Evolutionary conservation across 2,329 filamentous ascomycete genomes (phyloP).

Genomic region (Colletotrichum sublineola): DNA sequence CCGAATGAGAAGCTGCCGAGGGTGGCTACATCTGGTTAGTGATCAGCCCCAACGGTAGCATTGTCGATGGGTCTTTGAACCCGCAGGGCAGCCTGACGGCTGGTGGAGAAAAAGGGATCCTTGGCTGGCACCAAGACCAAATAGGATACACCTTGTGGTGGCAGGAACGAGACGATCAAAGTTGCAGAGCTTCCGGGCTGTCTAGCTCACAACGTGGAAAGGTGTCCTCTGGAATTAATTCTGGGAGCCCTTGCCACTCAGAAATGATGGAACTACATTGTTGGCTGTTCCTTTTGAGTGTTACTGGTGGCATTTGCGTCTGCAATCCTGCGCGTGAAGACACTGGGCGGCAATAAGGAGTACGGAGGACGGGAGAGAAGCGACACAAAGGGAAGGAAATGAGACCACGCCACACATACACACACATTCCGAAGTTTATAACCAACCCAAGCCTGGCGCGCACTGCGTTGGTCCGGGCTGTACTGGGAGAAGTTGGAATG

Average conservation of each 20-base stretch:
- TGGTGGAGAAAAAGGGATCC: constrained; percentile 22
- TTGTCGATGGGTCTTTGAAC: constrained; percentile 30
- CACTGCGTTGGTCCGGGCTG: constrained; percentile 22
- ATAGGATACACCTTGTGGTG: constrained; percentile 30
- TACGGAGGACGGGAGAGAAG: background rate
- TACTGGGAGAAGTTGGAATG: constrained; percentile 19
- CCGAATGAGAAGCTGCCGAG: constrained; percentile 28
- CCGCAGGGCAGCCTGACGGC: constrained; percentile 37
- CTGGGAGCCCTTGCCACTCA: constrained; percentile 4
- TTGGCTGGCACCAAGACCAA: constrained; percentile 3
- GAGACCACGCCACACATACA: constrained; percentile 17
- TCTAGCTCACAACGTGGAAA: constrained; percentile 25
- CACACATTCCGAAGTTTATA: background rate
- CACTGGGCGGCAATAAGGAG: background rate
- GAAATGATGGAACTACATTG: background rate
- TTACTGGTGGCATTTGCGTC: background rate
- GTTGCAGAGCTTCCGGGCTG: constrained; percentile 17
- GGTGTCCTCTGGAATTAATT: constrained; percentile 29
- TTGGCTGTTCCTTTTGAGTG: background rate
- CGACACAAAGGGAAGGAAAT: constrained; percentile 11
- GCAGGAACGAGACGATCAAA: constrained; percentile 11
- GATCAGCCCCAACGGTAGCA: constrained; percentile 38
- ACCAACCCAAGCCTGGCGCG: constrained; percentile 23
- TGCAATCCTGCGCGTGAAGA: no score
- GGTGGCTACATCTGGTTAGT: constrained; percentile 35